These are phyloP conservation scores for Bullera alba DNA, from an alignment of 768 basidiomycete genomes.

Conservation along the genomic window DNA sequence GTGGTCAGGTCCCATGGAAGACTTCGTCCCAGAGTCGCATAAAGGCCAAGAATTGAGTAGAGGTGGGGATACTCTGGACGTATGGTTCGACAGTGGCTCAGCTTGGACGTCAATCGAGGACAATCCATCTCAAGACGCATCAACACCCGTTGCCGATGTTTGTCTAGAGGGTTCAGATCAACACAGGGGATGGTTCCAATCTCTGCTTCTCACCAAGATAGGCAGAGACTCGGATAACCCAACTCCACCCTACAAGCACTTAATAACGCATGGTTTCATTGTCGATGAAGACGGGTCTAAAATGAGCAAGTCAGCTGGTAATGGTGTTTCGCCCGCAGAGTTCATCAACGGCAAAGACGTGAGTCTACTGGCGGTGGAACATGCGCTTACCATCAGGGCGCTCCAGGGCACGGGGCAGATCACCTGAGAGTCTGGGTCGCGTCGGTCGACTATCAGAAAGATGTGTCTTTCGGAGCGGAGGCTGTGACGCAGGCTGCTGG, in stretches of 20 bases:
- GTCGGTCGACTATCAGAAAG: conserved; percentile 78
- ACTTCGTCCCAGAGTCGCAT: conserved; percentile 61
- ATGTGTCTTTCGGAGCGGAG: conserved; percentile 75
- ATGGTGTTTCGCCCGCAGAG: conserved; percentile 75
- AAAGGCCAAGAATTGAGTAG: conserved; percentile 59
- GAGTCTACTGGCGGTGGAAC: conserved; percentile 1
- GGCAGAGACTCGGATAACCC: conserved; percentile 44
- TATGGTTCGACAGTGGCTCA: conserved; percentile 97
- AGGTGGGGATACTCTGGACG: conserved; percentile 93
- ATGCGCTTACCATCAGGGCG: conserved; percentile 49
- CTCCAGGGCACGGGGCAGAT: conserved; percentile 79
- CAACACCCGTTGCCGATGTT: conserved; percentile 59
- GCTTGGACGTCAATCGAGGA: conserved; percentile 68
- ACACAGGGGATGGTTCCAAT: conserved; percentile 99
- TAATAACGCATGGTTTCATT: conserved; percentile 96
- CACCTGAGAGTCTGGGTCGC: conserved; percentile 85
- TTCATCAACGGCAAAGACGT: conserved; percentile 74
- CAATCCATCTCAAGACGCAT: conserved; percentile 47
- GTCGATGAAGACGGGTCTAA: conserved; percentile 79
- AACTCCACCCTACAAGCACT: conserved; percentile 61
- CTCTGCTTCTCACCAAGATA: conserved; percentile 75
- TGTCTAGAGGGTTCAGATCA: conserved; percentile 95
- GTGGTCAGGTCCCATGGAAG: conserved; percentile 80
- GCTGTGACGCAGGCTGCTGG: conserved; percentile 69
- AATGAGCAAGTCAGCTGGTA: conserved; percentile 97